Base-by-base conservation (phyloP, 2,329 filamentous ascomycete genomes). In the Cytospora leucostoma region DNA sequence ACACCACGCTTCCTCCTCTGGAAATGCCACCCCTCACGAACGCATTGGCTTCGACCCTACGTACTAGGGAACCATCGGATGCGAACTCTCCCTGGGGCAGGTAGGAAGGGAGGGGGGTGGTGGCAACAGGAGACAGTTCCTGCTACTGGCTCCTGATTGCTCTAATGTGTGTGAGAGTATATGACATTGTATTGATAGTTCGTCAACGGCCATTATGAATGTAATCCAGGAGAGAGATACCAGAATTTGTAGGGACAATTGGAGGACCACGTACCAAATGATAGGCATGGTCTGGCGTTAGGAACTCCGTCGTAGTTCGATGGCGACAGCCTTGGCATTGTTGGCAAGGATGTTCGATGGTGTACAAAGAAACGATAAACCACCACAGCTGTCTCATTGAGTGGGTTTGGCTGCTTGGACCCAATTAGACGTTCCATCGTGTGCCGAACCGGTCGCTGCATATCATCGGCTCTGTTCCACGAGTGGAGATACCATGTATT, bases 1-100 rank as follows among this genome's bases (percentile, higher is more conserved):
- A 47, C 44, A 12, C 44, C 40, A 67, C 65, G 17, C 69, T 74
- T 10, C 72, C 73, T 10, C 71, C 72, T 33, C 69, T 74, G 62
- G 66, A 69, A 15, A 70, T 72, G 55, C 69, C 72, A 15, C 70
- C 72, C 2, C 65, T 72, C 33, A 68, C 66, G 56, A 67, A 65
- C 66, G 15, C 59, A 15, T 34, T 44, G 8, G 40, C 21, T 15
- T 33, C 59, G 34, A 17, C 51, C 10, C 49, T 61, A 34, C 53
- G 40, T 27, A 34, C 12, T 27, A 52, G 55, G 33, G 52, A 37
- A 6, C 13, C 47, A 13, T 33, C 27, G 32, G 60, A 65, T 12
- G n/a, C 55, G 51, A 61, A 49, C 38, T 55, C 53, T 44, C 12
- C 51, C 4, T 61, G 58, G 58, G 51, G 51, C 32, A 47, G 58